Evolutionary conservation across 2,329 filamentous ascomycete genomes (phyloP).

Genomic region (Apiospora phragmitis): DNA sequence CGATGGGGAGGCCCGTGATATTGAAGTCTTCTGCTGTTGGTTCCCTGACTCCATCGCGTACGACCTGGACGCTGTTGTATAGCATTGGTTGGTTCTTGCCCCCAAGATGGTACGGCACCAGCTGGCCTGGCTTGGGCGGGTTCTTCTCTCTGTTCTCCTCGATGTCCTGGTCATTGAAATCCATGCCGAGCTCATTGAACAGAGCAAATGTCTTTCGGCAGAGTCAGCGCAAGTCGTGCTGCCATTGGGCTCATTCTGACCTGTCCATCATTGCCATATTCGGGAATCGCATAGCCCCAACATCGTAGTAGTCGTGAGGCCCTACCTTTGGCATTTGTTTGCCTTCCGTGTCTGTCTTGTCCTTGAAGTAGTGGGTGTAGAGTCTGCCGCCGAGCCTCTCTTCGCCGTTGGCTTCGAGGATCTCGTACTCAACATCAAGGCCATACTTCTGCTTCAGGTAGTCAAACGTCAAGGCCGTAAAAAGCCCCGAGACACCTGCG

Average conservation of each 20-base stretch:
- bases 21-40: background rate
- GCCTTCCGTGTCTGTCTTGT: background rate
- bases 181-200: conserved; percentile 3
- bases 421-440: conserved; percentile 18
- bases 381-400: conserved; percentile 20
- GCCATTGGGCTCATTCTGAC: background rate
- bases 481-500: conserved; percentile 19
- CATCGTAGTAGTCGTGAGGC: conserved; percentile 24
- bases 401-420: conserved; percentile 19
- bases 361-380: conserved; percentile 22
- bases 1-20: background rate
- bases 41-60: background rate
- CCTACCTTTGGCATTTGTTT: background rate
- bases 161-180: background rate
- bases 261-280: conserved; percentile 21
- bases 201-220: background rate
- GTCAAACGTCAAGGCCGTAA: conserved; percentile 20
- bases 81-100: background rate
- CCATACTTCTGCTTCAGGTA: conserved; percentile 3
- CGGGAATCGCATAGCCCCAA: conserved; percentile 25
- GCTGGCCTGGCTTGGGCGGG: background rate
- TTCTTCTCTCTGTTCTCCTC: background rate
- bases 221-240: conserved; percentile 13
- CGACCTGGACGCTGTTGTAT: background rate
- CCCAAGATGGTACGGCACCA: background rate